Evolutionary conservation across 2,329 filamentous ascomycete species (phyloP).

Genomic region (Hypoxylon sp.): DNA sequence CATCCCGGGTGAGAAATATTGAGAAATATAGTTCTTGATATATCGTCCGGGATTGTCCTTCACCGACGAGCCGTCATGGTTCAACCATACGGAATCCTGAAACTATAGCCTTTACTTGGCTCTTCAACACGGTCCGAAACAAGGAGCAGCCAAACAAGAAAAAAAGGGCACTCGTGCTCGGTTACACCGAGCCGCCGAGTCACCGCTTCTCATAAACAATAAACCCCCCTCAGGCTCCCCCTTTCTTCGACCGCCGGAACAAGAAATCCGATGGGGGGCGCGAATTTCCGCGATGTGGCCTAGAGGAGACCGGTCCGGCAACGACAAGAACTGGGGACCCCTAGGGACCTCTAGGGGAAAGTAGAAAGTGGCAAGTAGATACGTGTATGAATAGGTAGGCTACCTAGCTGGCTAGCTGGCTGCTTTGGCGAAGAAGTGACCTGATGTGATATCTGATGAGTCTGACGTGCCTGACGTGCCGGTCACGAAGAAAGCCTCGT

Average conservation of each 20-base stretch:
- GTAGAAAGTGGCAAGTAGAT: neutral
- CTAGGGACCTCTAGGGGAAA: neutral
- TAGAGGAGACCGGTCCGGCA: conserved; percentile 1
- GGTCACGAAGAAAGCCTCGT: neutral
- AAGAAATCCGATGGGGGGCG: neutral
- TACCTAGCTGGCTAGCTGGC: neutral
- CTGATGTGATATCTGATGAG: conserved; percentile 2
- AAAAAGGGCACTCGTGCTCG: neutral
- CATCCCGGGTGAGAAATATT: conserved; percentile 6
- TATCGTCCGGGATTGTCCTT: conserved; percentile 14
- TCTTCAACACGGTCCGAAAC: neutral
- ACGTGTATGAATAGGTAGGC: neutral
- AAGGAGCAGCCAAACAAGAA: neutral
- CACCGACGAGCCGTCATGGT: conserved; percentile 9
- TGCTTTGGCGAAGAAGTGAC: neutral
- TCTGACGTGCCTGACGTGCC: neutral
- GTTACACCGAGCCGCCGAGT: conserved; percentile 16
- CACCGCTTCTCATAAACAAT: conserved; percentile 9
- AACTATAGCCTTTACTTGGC: conserved; percentile 1
- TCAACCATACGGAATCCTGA: neutral
- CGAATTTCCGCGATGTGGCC: conserved; percentile 1
- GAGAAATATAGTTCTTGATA: conserved; percentile 9
- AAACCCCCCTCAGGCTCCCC: neutral
- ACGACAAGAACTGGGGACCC: neutral
- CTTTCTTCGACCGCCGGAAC: conserved; percentile 5